Percentiles rank a stretch among this genome's conserved stretches.
phyloP scores from a whole-genome alignment of 495 filamentous ascomycete genomes.

The Amphirosellinia nigrospora region DNA sequence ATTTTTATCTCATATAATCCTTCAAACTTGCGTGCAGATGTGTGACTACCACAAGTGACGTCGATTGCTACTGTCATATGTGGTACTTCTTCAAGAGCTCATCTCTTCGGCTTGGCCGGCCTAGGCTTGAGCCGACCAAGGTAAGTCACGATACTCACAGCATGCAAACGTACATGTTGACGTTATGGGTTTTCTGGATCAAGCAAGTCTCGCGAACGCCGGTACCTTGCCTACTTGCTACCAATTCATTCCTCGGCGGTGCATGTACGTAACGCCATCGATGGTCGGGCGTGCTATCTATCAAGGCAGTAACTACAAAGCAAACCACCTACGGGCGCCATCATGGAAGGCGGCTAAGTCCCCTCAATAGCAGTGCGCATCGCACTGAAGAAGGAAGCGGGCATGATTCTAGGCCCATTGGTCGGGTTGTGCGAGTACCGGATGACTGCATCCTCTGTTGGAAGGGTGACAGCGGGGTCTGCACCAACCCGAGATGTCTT shows the following conservation, averaged over 20 bases:
- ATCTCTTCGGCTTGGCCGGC: constrained; percentile 2
- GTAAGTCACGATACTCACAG: neutral
- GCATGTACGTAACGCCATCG: neutral
- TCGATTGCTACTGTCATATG: constrained; percentile 5
- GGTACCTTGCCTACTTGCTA: constrained; percentile 1
- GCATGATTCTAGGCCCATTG: constrained; percentile 16
- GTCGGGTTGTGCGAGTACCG: constrained; percentile 20
- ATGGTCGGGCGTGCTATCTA: neutral
- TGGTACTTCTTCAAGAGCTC: constrained; percentile 9
- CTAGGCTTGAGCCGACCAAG: neutral
- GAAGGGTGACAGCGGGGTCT: constrained; percentile 42
- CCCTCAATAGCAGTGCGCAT: neutral
- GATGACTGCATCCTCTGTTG: constrained; percentile 33
- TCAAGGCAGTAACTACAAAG: constrained; percentile 4
- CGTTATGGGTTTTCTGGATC: constrained; percentile 8
- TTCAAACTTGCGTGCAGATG: neutral
- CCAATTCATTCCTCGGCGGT: neutral
- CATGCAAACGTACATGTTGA: neutral
- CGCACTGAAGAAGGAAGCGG: neutral
- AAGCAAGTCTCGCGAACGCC: constrained; percentile 1
- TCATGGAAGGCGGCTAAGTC: constrained; percentile 17
- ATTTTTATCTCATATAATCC: neutral
- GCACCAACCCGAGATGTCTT: constrained; percentile 34
- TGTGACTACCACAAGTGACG: constrained; percentile 24
- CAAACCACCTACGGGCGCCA: constrained; percentile 6